A percentile compares a stretch with the other conserved stretches of the same genome.
Evolutionary conservation across 768 basidiomycete genomes (phyloP).

Genomic region (Pisolithus sp.): DNA sequence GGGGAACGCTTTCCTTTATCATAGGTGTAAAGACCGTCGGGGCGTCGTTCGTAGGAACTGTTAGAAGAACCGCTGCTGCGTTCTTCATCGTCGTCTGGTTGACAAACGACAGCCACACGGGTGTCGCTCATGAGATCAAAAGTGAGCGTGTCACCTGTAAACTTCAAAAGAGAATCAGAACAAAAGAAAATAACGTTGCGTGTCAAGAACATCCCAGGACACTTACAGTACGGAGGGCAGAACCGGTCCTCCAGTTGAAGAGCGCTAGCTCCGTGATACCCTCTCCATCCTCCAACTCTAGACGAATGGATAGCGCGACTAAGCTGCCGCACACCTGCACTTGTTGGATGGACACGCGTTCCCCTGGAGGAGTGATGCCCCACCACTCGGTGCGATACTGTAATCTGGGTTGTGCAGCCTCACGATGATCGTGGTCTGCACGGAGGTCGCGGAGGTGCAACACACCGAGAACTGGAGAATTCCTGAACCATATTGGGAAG

Average conservation of each 20-base stretch:
- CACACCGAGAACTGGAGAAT: slow-evolving; percentile 18
- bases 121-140: slow-evolving; percentile 25
- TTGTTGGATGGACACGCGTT: slow-evolving; percentile 25
- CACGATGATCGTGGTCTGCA: slow-evolving; percentile 49
- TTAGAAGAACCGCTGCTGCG: slow-evolving; percentile 13
- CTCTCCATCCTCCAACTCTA: slow-evolving; percentile 28
- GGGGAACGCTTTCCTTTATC: slow-evolving; percentile 28
- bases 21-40: slow-evolving; percentile 25
- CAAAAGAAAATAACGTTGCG: not conserved
- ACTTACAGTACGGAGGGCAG: slow-evolving; percentile 23
- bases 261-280: slow-evolving; percentile 25
- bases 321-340: slow-evolving; percentile 23
- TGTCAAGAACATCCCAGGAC: not conserved
- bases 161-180: slow-evolving; percentile 10
- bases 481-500: slow-evolving; percentile 10
- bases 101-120: slow-evolving; percentile 18
- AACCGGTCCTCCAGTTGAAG: slow-evolving; percentile 25
- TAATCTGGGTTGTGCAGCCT: slow-evolving; percentile 27
- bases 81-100: slow-evolving; percentile 29
- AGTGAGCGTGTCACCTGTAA: slow-evolving; percentile 24
- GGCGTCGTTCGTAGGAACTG: slow-evolving; percentile 20
- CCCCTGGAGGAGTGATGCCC: slow-evolving; percentile 26
- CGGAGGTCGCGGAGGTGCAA: slow-evolving; percentile 51
- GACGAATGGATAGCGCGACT: slow-evolving; percentile 21
- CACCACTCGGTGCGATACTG: slow-evolving; percentile 30